A percentile compares a stretch with the other conserved stretches of the same genome.
phyloP scores from a whole-genome alignment of 2,329 filamentous ascomycete species.

The Talaromyces atroroseus region DNA sequence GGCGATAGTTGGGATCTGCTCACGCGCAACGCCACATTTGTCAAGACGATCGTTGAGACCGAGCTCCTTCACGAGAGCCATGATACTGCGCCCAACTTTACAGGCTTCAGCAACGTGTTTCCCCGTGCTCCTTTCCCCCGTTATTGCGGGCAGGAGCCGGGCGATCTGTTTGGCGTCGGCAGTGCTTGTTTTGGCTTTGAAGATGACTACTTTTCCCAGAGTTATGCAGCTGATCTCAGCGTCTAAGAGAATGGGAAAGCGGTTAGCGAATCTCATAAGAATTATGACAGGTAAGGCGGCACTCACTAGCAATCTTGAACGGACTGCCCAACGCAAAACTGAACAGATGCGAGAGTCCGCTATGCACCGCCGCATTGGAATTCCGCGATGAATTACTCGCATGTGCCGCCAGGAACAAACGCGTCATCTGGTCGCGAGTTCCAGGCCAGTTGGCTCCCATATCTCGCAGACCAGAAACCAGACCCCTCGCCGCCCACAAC shows the following conservation, averaged over 20 bases:
- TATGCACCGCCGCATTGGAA: slow-evolving; percentile 45
- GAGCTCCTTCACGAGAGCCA: slow-evolving; percentile 18
- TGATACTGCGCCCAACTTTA: slow-evolving; percentile 11
- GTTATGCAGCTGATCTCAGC: slow-evolving; percentile 8
- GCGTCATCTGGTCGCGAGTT: slow-evolving; percentile 46
- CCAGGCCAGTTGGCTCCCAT: slow-evolving; percentile 38
- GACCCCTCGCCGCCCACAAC: slow-evolving; percentile 40
- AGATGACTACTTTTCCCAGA: slow-evolving; percentile 2
- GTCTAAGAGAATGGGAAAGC: neutral
- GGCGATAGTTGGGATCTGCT: slow-evolving; percentile 19
- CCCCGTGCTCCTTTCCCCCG: neutral
- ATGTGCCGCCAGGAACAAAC: slow-evolving; percentile 50
- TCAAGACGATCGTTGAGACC: slow-evolving; percentile 19
- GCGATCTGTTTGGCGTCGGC: slow-evolving; percentile 9
- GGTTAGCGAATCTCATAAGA: neutral
- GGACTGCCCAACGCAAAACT: slow-evolving; percentile 52
- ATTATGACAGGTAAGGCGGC: neutral
- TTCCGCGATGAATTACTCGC: slow-evolving; percentile 48
- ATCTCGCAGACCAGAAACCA: slow-evolving; percentile 46
- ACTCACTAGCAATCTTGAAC: slow-evolving; percentile 39
- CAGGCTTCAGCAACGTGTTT: neutral
- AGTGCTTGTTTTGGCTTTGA: neutral
- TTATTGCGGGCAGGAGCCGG: neutral
- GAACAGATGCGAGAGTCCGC: slow-evolving; percentile 45
- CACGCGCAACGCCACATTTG: slow-evolving; percentile 18